Conservation (phyloP, 2,329 filamentous ascomycete species). For the Penicillium brasilianum region DNA sequence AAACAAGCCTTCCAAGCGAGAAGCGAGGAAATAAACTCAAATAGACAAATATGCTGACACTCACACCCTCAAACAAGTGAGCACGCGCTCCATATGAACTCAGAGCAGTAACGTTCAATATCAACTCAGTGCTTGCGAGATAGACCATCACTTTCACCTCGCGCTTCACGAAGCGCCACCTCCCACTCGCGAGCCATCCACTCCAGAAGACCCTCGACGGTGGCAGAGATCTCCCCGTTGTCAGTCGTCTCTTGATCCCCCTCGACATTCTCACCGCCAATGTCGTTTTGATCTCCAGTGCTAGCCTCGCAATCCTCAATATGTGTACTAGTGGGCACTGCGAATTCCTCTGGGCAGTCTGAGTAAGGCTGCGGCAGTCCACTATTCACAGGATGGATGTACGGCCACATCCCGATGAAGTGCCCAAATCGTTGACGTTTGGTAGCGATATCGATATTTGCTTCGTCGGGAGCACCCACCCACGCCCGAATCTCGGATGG, state of each 20-base stretch:
- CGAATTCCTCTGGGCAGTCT: too few species aligned
- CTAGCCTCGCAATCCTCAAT: neutral
- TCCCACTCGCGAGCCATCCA: neutral
- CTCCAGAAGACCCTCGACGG: neutral
- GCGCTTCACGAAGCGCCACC: neutral
- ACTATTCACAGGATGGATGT: neutral
- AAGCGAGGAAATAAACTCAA: neutral
- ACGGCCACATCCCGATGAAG: conserved; percentile 49
- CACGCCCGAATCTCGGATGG: conserved; percentile 40
- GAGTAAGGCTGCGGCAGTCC: neutral
- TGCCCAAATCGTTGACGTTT: conserved; percentile 49
- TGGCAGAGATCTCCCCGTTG: neutral
- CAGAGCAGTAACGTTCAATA: neutral
- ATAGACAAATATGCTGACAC: neutral
- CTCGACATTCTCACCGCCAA: neutral
- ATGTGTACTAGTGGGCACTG: too few species aligned
- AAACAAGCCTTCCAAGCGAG: neutral
- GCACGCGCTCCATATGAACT: neutral
- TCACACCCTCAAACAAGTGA: neutral
- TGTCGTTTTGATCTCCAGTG: too few species aligned
- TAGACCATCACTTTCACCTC: neutral
- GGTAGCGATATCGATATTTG: conserved; percentile 38
- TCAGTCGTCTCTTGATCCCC: neutral
- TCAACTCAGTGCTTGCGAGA: neutral
- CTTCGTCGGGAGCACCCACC: conserved; percentile 34